Percentiles rank a stretch among this genome's conserved stretches.
Conservation (phyloP, 2,329 filamentous ascomycete genomes). For the Aureobasidium sp. region DNA sequence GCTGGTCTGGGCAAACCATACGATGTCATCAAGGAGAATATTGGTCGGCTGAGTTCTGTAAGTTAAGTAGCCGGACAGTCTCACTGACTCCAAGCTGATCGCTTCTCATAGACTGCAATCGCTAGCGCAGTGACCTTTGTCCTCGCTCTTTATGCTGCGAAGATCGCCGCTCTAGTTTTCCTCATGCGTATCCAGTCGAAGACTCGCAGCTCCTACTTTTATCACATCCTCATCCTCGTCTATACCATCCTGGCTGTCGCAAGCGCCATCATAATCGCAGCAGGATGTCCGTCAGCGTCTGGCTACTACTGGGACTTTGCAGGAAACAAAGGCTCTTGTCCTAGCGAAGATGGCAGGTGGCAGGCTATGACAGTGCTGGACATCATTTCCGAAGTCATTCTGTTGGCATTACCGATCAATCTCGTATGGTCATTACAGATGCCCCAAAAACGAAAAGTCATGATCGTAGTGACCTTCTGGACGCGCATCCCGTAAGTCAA, state of each 20-base stretch:
- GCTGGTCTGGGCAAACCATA: conserved; percentile 26
- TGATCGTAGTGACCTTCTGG: conserved; percentile 33
- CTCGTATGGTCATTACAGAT: conserved; percentile 35
- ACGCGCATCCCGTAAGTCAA: conserved; percentile 30
- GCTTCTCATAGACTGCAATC: conserved; percentile 21
- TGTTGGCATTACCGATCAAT: conserved; percentile 28
- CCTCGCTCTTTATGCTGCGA: conserved; percentile 26
- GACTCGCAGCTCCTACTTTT: conserved; percentile 11
- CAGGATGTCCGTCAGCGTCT: conserved; percentile 22
- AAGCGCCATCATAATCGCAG: conserved; percentile 25
- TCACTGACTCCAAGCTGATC: neutral
- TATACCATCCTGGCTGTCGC: conserved; percentile 24
- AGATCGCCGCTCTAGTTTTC: conserved; percentile 28
- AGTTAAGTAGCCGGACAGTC: neutral
- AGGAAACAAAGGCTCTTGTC: conserved; percentile 22
- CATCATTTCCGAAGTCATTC: conserved; percentile 29
- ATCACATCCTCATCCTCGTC: conserved; percentile 21
- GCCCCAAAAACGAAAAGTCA: conserved; percentile 27
- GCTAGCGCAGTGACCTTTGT: conserved; percentile 26
- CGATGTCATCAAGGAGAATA: conserved; percentile 18
- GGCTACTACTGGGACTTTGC: conserved; percentile 23
- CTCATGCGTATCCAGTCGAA: conserved; percentile 23
- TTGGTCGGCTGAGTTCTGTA: conserved; percentile 24
- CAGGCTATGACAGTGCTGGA: conserved; percentile 35
- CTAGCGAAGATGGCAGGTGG: conserved; percentile 29